Conservation (phyloP, 202 grass and related monocot species). For the Musa balbisiana region DNA sequence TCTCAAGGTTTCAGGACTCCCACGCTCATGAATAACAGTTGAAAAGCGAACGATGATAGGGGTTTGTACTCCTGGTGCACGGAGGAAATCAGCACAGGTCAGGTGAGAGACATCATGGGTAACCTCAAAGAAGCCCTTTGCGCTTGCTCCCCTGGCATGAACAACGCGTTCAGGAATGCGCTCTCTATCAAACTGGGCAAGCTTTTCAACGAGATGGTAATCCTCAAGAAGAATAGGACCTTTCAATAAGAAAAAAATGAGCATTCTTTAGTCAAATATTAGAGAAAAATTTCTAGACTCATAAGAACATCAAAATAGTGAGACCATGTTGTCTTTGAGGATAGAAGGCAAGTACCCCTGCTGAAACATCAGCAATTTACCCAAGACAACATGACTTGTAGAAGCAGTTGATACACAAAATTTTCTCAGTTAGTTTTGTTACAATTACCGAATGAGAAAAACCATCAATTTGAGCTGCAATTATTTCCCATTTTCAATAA, state of each 20-base stretch:
- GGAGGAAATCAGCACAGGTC: slow-evolving; percentile 91
- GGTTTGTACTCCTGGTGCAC: slow-evolving; percentile 67
- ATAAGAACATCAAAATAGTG: neutral
- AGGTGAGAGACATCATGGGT: slow-evolving; percentile 90
- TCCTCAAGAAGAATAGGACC: slow-evolving; percentile 97
- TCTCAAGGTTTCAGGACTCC: slow-evolving; percentile 86
- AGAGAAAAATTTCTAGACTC: neutral
- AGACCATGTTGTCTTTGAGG: neutral
- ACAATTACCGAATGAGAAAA: neutral
- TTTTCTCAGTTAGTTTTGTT: neutral
- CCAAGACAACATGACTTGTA: neutral
- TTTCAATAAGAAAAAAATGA: slow-evolving; percentile 2
- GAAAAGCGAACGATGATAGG: slow-evolving; percentile 86
- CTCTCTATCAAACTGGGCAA: slow-evolving; percentile 82
- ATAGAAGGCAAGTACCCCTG: neutral
- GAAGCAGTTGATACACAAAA: neutral
- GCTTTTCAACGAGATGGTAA: slow-evolving; percentile 95
- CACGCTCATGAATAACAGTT: slow-evolving; percentile 98
- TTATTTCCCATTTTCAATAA: neutral
- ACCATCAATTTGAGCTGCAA: neutral
- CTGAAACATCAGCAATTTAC: neutral
- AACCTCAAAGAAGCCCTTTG: slow-evolving; percentile 99
- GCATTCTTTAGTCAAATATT: neutral
- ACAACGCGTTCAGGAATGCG: slow-evolving; percentile 93
- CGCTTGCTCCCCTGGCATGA: slow-evolving; percentile 86